Conservation (phyloP, 164 flowering plant species). For the Vitis labrusca region DNA sequence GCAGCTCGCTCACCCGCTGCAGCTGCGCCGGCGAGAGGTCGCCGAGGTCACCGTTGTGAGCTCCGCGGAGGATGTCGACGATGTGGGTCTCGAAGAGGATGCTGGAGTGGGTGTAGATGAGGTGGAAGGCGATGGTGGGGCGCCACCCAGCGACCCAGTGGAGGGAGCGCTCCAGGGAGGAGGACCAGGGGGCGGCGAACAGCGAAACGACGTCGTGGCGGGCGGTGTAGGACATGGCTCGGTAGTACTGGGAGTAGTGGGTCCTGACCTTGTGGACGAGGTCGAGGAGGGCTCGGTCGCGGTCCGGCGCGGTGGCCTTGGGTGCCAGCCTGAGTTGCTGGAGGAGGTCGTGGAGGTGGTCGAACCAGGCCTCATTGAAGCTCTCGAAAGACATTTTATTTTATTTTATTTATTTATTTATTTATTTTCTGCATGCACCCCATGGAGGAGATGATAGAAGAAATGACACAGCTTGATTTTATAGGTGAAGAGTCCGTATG, state of each 20-base stretch:
- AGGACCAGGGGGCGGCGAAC: slow-evolving; percentile 57
- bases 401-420: too few species aligned
- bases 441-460: too few species aligned
- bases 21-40: slow-evolving; percentile 66
- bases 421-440: too few species aligned
- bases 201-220: slow-evolving; percentile 40
- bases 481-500: too few species aligned
- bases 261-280: slow-evolving; percentile 42
- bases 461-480: too few species aligned
- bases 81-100: slow-evolving; percentile 55
- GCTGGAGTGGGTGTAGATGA: slow-evolving; percentile 69
- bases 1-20: slow-evolving; percentile 55
- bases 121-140: slow-evolving; percentile 77
- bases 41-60: slow-evolving; percentile 62
- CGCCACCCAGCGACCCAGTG: slow-evolving; percentile 81
- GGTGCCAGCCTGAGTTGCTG: slow-evolving; percentile 34
- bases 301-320: slow-evolving; percentile 21
- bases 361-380: slow-evolving; percentile 42
- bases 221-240: slow-evolving; percentile 38
- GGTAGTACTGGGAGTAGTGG: slow-evolving; percentile 61
- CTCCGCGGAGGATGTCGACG: slow-evolving; percentile 57
- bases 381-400: background rate
- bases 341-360: slow-evolving; percentile 37
- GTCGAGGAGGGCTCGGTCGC: slow-evolving; percentile 17
- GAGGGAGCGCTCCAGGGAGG: slow-evolving; percentile 62